phyloP scores from a whole-genome alignment of 225 moss, liverwort and hornwort species.

The Pseudoscleropodium purum region DNA sequence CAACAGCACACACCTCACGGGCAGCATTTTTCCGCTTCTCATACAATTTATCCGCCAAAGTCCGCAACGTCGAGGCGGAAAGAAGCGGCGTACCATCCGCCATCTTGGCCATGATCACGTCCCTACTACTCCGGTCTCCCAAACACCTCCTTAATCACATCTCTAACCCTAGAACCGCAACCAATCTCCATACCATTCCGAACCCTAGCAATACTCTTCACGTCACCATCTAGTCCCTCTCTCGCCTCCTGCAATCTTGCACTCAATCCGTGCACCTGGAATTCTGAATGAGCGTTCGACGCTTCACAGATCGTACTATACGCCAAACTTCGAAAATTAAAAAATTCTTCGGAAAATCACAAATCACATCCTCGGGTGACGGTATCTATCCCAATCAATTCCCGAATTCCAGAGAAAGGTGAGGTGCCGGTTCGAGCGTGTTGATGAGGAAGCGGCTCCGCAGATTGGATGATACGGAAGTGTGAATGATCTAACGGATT shows the following conservation, averaged over 20 bases:
- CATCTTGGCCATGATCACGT: constrained; percentile 42
- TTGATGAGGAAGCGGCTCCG: not conserved
- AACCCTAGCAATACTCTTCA: constrained; percentile 11
- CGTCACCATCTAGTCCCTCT: constrained; percentile 16
- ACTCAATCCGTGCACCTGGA: not conserved
- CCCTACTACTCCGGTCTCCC: not conserved
- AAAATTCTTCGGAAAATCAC: not conserved
- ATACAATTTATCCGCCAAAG: constrained; percentile 82
- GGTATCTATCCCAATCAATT: not conserved
- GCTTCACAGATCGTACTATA: not conserved
- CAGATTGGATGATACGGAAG: not conserved
- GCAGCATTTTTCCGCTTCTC: constrained; percentile 99
- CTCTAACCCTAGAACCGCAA: constrained; percentile 3
- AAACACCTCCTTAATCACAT: constrained; percentile 9
- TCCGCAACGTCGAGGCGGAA: constrained; percentile 69
- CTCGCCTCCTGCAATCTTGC: not conserved
- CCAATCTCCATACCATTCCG: constrained; percentile 1
- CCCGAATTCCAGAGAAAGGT: not conserved
- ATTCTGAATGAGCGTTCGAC: not conserved
- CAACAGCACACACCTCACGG: constrained; percentile 49
- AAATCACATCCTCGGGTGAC: not conserved
- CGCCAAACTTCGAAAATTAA: not conserved
- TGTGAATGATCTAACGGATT: not conserved
- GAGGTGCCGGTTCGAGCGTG: not conserved
- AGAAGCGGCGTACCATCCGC: constrained; percentile 62